phyloP scores from a whole-genome alignment of 768 basidiomycete genomes.

The Wakefieldia striispora region DNA sequence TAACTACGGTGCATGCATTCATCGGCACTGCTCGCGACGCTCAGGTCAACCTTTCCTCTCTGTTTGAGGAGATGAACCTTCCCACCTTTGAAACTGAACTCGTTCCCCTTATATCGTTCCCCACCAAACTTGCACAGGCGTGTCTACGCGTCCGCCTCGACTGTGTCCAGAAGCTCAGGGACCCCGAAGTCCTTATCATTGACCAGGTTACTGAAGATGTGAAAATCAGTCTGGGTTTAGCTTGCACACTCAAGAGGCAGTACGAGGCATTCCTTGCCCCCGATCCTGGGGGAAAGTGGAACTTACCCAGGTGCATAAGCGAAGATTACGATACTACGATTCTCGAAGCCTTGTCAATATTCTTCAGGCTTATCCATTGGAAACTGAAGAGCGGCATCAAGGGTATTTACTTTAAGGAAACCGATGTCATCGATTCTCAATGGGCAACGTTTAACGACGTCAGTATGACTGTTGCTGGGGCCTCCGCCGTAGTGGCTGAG shows the following conservation, averaged over 20 bases:
- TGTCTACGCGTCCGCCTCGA: conserved; percentile 86
- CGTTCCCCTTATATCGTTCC: conserved; percentile 91
- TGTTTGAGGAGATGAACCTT: conserved; percentile 86
- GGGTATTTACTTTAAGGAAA: conserved; percentile 96
- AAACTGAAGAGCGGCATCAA: conserved; percentile 91
- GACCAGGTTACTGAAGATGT: conserved; percentile 94
- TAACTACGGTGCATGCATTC: conserved; percentile 83
- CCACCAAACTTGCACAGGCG: conserved; percentile 91
- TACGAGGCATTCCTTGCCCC: conserved; percentile 90
- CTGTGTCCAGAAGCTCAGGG: conserved; percentile 82
- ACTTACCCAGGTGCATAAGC: conserved; percentile 81
- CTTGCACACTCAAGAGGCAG: conserved; percentile 93
- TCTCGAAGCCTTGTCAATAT: conserved; percentile 79
- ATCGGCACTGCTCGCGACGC: conserved; percentile 84
- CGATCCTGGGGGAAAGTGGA: conserved; percentile 86
- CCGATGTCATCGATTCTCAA: conserved; percentile 94
- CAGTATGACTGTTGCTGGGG: conserved; percentile 81
- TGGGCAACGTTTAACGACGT: conserved; percentile 95
- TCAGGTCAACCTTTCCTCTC: conserved; percentile 72
- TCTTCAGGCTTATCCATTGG: conserved; percentile 94
- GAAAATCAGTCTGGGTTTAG: conserved; percentile 85
- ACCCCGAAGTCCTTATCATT: conserved; percentile 86
- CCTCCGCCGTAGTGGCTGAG: conserved; percentile 89
- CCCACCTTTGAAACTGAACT: conserved; percentile 89
- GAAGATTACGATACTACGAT: conserved; percentile 90